Evolutionary conservation across 306 rosid species (phyloP), one percentile per base, ranked within the genome.

Genomic region (Cucumis melo): DNA sequence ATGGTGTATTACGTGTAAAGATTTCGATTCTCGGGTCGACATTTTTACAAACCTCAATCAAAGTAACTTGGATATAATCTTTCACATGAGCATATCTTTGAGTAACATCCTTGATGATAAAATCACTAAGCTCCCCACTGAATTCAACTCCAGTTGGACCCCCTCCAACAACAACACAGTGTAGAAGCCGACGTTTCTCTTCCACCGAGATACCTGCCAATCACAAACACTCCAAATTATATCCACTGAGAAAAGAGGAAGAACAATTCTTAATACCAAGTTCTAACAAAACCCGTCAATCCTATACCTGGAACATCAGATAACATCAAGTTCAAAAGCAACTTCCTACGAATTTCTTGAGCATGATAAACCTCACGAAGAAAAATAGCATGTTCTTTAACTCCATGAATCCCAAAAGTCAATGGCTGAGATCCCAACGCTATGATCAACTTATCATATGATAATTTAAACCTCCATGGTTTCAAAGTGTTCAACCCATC

Each of bases 131-230:
- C 83, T 94, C 99, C 57, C 99, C 97, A 32, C 99, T 94, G 88
- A 94, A 94, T 80, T 94, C 99, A 41, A 94, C 99, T 80, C 97
- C 99, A 1, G 99, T 94, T 36, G 97, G 99, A 80, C 99, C 99
- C 39, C 99, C 99, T 78, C 99, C 99, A 19, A 94, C 97, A 59
- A 94, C 97, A 77, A 94, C 99, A 75, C 96, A 94, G 67, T 94
- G 99, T 70, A 94, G 83, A 73, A 94, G 92, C 83, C 97, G 86
- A 48, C 53, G 42, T 58, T 94, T 94, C 82, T 94, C 99, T 74
- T 84, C 93, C 81, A 89, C 91, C 0, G 82, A 32, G 61, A 94
- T 82, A 44, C 97, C 99, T 94, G 90, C 81, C 79, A 41, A 21
- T 23, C 10, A 55, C 64, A 73, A 5, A 73, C 61, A 9, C 6